phyloP scores from a whole-genome alignment of 192 early-diverging fungal genomes.

The Cladochytrium replicatum region DNA sequence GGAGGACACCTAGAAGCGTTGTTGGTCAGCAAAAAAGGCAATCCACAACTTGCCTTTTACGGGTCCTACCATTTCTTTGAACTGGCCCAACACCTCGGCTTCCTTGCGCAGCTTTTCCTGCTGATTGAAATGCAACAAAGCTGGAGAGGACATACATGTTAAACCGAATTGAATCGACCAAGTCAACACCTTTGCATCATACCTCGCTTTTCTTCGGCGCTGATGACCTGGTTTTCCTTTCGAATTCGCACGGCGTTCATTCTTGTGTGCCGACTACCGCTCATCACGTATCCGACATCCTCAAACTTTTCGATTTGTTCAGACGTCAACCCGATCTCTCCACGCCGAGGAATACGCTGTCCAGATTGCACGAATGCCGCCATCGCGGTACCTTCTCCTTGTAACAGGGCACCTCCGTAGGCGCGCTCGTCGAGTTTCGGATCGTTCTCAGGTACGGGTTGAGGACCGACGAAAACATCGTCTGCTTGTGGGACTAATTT shows the following conservation, averaged over 20 bases:
- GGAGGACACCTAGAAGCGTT: too few species aligned
- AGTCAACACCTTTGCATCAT: not conserved
- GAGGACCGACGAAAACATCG: constrained; percentile 59
- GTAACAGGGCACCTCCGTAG: constrained; percentile 72
- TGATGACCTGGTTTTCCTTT: constrained; percentile 95
- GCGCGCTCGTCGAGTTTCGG: constrained; percentile 52
- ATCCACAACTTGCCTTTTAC: too few species aligned
- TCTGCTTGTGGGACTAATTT: constrained; percentile 42
- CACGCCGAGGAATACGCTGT: constrained; percentile 92
- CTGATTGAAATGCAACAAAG: constrained; percentile 73
- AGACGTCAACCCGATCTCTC: constrained; percentile 87
- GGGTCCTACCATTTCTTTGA: constrained; percentile 68
- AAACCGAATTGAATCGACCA: not conserved
- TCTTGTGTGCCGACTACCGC: constrained; percentile 80
- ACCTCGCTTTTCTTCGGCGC: constrained; percentile 82
- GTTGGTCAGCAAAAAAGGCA: too few species aligned
- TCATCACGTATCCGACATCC: constrained; percentile 89
- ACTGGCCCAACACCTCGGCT: constrained; percentile 80
- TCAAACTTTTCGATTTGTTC: constrained; percentile 79
- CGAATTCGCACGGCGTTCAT: constrained; percentile 94
- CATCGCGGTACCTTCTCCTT: constrained; percentile 88
- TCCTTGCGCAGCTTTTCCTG: constrained; percentile 87
- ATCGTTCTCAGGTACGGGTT: constrained; percentile 48
- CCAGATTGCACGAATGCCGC: constrained; percentile 79
- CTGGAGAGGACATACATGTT: constrained; percentile 5